A percentile compares a stretch with the other conserved stretches of the same genome.
These are phyloP conservation scores for Pythium pectinolyticum DNA, from an alignment of 352 stramenopile species.

Conservation along the genomic window DNA sequence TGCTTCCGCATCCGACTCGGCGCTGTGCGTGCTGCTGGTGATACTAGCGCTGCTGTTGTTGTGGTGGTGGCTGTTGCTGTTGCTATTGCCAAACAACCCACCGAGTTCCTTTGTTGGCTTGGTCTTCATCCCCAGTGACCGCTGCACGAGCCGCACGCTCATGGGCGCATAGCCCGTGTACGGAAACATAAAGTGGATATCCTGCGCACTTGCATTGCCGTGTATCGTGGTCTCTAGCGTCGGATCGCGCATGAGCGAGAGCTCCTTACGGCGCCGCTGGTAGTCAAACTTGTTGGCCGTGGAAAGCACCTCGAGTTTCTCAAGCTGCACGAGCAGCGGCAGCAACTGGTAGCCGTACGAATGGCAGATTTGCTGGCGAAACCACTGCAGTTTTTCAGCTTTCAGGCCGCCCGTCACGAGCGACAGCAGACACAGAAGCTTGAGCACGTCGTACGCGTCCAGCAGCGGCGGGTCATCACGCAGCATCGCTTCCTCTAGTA, in stretches of 20 bases:
- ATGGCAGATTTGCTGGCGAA: conserved; percentile 77
- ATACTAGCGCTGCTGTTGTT: conserved; percentile 21
- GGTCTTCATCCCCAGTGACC: conserved; percentile 68
- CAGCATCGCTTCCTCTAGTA: conserved; percentile 70
- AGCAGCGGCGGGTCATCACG: conserved; percentile 60
- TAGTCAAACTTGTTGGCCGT: conserved; percentile 69
- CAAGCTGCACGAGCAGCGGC: conserved; percentile 64
- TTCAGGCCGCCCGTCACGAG: conserved; percentile 70
- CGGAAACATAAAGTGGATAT: conserved; percentile 88
- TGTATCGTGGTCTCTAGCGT: background rate
- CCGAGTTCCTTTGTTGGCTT: conserved; percentile 33
- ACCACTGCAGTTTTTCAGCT: conserved; percentile 54
- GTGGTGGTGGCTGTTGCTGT: too few species aligned
- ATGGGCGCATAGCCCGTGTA: conserved; percentile 85
- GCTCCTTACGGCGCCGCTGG: conserved; percentile 27
- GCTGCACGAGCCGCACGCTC: conserved; percentile 78
- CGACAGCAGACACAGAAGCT: conserved; percentile 75
- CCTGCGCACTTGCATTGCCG: conserved; percentile 8
- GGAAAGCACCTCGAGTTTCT: conserved; percentile 70
- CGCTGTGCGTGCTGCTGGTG: conserved; percentile 2
- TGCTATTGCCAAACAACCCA: conserved; percentile 19
- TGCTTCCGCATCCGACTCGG: background rate
- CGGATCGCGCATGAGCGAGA: conserved; percentile 25
- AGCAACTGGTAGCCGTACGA: conserved; percentile 78
- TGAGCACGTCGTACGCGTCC: conserved; percentile 70